These are phyloP conservation scores for Kwoniella dejecticola DNA, from an alignment of 768 basidiomycete species.

Conservation along the genomic window DNA sequence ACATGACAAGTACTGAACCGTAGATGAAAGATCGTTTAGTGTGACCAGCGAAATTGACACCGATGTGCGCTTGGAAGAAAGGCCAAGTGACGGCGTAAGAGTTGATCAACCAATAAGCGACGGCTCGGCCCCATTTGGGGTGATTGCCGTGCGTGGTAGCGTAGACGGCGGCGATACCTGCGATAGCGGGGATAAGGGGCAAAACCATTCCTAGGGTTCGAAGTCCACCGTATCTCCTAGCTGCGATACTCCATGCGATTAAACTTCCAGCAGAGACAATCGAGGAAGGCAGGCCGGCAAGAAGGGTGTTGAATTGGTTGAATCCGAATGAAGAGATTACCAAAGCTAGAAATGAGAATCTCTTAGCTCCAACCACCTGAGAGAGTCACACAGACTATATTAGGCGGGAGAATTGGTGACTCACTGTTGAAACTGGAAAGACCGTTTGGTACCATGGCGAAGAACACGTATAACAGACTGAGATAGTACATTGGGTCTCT, in stretches of 20 bases:
- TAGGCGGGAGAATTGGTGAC: no score
- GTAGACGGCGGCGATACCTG: constrained; percentile 28
- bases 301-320: constrained; percentile 23
- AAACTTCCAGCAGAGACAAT: constrained; percentile 24
- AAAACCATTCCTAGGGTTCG: constrained; percentile 29
- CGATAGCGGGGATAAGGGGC: constrained; percentile 30
- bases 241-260: constrained; percentile 21
- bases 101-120: constrained; percentile 30
- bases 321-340: constrained; percentile 23
- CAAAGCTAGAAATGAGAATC: background rate
- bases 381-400: no score
- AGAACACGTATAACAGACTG: constrained; percentile 18
- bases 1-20: no score
- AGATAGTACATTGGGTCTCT: constrained; percentile 31
- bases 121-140: constrained; percentile 27
- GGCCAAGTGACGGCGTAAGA: no score
- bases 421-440: constrained; percentile 33
- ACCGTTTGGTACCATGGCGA: constrained; percentile 27
- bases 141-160: constrained; percentile 31
- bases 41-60: no score
- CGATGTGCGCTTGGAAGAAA: no score
- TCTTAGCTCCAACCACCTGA: background rate
- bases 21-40: no score
- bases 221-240: constrained; percentile 24
- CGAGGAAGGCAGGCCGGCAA: constrained; percentile 20